Evolutionary conservation across 495 filamentous ascomycete genomes (phyloP).

Genomic region (Penicillium macrosclerotiorum): DNA sequence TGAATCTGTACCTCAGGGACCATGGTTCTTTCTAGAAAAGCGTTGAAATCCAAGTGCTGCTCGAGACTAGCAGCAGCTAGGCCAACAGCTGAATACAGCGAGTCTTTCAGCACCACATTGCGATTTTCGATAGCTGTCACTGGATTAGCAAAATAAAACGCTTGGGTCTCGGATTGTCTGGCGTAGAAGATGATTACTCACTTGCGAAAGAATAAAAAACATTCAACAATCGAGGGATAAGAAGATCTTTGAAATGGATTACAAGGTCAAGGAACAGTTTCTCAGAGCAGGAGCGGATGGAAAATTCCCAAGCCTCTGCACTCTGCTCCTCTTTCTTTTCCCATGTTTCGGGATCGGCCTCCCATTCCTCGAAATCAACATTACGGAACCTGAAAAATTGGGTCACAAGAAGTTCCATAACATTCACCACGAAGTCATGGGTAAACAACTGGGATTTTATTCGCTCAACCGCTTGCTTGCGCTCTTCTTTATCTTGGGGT

Average conservation of each 20-base stretch:
- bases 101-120: slow-evolving; percentile 82
- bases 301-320: slow-evolving; percentile 80
- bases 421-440: slow-evolving; percentile 67
- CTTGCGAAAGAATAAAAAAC: slow-evolving; percentile 76
- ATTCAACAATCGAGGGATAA: slow-evolving; percentile 69
- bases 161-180: not conserved
- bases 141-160: slow-evolving; percentile 4
- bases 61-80: slow-evolving; percentile 74
- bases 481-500: slow-evolving; percentile 65
- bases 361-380: slow-evolving; percentile 83
- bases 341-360: slow-evolving; percentile 91
- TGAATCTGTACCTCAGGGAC: slow-evolving; percentile 75
- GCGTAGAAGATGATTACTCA: slow-evolving; percentile 27
- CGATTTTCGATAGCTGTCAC: slow-evolving; percentile 52
- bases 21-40: slow-evolving; percentile 70
- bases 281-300: slow-evolving; percentile 85
- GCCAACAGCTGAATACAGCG: slow-evolving; percentile 89
- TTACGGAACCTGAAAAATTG: slow-evolving; percentile 86
- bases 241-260: slow-evolving; percentile 76
- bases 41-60: slow-evolving; percentile 74
- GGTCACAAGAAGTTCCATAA: slow-evolving; percentile 80
- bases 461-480: slow-evolving; percentile 58
- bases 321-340: slow-evolving; percentile 77
- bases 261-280: slow-evolving; percentile 91
- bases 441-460: slow-evolving; percentile 73